Evolutionary conservation across 2,329 filamentous ascomycete species (phyloP).

Genomic region (Fusarium secorum): DNA sequence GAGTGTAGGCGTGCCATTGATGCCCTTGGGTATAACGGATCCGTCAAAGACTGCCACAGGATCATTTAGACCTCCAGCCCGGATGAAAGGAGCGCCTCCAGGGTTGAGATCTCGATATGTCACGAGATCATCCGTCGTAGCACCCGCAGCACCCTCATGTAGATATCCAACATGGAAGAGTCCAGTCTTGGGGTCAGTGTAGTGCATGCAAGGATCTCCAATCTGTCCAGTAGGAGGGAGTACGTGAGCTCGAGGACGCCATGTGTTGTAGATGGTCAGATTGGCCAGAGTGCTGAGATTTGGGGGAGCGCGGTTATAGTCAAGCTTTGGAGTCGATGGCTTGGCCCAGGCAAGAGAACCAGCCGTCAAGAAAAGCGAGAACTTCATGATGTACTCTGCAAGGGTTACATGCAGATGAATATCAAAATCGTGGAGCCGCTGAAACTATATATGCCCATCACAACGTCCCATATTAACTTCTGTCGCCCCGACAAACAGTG

Average conservation of each 20-base stretch:
- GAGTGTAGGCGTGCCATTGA: slow-evolving; percentile 53
- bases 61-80: slow-evolving; percentile 44
- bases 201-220: slow-evolving; percentile 56
- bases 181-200: slow-evolving; percentile 53
- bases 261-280: slow-evolving; percentile 45
- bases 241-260: slow-evolving; percentile 50
- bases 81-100: slow-evolving; percentile 53
- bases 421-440: not conserved
- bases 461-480: not conserved
- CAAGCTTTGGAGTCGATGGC: slow-evolving; percentile 31
- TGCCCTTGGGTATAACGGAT: slow-evolving; percentile 52
- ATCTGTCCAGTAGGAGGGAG: slow-evolving; percentile 51
- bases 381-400: slow-evolving; percentile 18
- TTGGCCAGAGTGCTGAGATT: slow-evolving; percentile 51
- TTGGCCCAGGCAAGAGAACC: slow-evolving; percentile 30
- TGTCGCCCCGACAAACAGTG: slow-evolving; percentile 23
- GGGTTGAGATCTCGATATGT: slow-evolving; percentile 49
- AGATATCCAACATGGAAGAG: slow-evolving; percentile 56
- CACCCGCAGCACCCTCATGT: slow-evolving; percentile 47
- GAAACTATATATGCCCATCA: slow-evolving; percentile 20
- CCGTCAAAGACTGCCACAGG: slow-evolving; percentile 53
- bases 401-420: not conserved
- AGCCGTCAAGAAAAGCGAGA: slow-evolving; percentile 19
- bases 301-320: slow-evolving; percentile 49
- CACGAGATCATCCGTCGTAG: slow-evolving; percentile 53